Evolutionary conservation across 495 filamentous ascomycete species (phyloP).

Genomic region (Hapsidospora chrysogenum): DNA sequence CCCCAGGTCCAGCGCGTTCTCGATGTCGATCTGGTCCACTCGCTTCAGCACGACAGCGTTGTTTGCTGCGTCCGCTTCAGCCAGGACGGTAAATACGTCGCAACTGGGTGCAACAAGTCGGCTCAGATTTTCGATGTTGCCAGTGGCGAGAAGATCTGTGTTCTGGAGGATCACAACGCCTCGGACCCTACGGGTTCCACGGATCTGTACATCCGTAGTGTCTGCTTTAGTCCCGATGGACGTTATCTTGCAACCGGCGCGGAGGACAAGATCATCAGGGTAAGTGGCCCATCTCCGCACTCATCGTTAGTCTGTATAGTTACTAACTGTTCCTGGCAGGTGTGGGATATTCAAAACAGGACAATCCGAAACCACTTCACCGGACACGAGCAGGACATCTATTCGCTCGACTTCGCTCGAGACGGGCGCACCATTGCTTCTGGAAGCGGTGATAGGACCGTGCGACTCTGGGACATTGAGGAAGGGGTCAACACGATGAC

Average conservation of each 20-base stretch:
- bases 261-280: conserved; percentile 81
- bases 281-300: conserved; percentile 25
- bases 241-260: conserved; percentile 79
- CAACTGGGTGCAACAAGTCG: conserved; percentile 77
- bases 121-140: conserved; percentile 81
- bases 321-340: conserved; percentile 28
- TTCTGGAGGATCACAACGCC: conserved; percentile 66
- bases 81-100: conserved; percentile 73
- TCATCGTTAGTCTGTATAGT: background rate
- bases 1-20: conserved; percentile 65
- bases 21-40: conserved; percentile 80
- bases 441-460: conserved; percentile 74
- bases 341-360: conserved; percentile 69
- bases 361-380: conserved; percentile 68
- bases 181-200: conserved; percentile 48
- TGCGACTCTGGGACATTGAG: conserved; percentile 79
- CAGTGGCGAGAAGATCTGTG: conserved; percentile 60
- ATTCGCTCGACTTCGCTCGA: conserved; percentile 78
- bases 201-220: conserved; percentile 79
- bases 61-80: conserved; percentile 88
- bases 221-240: conserved; percentile 86
- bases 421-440: conserved; percentile 82
- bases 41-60: conserved; percentile 70
- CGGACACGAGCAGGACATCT: conserved; percentile 86
- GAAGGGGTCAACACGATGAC: conserved; percentile 55